phyloP scores from a whole-genome alignment of 192 early-diverging fungal genomes.

The Cetraspora pellucida region DNA sequence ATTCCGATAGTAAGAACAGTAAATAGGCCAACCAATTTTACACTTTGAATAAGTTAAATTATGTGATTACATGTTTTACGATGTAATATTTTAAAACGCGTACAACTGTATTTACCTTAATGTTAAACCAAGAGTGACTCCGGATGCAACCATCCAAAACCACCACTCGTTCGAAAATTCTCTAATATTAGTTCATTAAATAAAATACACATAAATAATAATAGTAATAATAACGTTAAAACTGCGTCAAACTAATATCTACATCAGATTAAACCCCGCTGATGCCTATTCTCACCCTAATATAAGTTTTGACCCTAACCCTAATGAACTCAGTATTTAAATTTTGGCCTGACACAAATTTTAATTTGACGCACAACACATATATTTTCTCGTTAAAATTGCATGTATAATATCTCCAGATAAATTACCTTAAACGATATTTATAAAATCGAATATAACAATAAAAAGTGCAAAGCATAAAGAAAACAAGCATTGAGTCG shows the following conservation, averaged over 20 bases:
- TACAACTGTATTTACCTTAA: slow-evolving; percentile 25
- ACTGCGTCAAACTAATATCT: too few species aligned
- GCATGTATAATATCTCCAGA: neutral
- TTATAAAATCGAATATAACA: slow-evolving; percentile 90
- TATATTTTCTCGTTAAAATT: too few species aligned
- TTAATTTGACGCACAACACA: too few species aligned
- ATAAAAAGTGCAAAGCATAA: slow-evolving; percentile 82
- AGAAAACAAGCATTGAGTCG: slow-evolving; percentile 92
- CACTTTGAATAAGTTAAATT: slow-evolving; percentile 40
- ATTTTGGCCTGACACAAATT: too few species aligned
- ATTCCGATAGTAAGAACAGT: slow-evolving; percentile 82
- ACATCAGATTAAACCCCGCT: too few species aligned
- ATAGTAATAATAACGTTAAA: slow-evolving; percentile 5
- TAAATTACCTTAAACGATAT: slow-evolving; percentile 44
- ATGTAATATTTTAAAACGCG: too few species aligned
- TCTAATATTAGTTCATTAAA: slow-evolving; percentile 48
- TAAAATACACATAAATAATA: slow-evolving; percentile 19
- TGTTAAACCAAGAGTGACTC: slow-evolving; percentile 77
- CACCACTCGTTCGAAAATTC: slow-evolving; percentile 84
- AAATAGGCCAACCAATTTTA: slow-evolving; percentile 97
- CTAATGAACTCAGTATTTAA: too few species aligned
- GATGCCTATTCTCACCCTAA: too few species aligned
- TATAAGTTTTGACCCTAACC: too few species aligned
- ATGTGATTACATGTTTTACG: too few species aligned
- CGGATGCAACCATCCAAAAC: slow-evolving; percentile 81